Conservation (phyloP, 176 grass and related monocot species). For the Pharus latifolius region DNA sequence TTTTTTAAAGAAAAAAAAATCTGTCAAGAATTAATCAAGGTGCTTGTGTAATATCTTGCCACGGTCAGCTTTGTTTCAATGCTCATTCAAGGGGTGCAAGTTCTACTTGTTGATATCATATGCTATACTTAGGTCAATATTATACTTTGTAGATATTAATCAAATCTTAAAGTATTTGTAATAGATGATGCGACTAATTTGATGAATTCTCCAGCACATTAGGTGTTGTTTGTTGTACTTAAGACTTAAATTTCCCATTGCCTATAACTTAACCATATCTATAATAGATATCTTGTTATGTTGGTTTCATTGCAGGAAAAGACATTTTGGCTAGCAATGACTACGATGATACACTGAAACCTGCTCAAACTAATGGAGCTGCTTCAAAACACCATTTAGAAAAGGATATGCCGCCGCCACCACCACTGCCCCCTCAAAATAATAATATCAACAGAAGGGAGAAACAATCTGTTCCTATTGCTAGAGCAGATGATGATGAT, state of each 20-base stretch:
- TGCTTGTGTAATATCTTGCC: not conserved
- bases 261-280: too few relatives aligned
- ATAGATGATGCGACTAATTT: not conserved
- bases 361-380: slow-evolving; percentile 38
- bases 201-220: too few relatives aligned
- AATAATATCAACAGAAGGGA: slow-evolving; percentile 46
- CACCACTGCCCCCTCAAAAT: slow-evolving; percentile 23
- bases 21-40: not conserved
- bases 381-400: slow-evolving; percentile 39
- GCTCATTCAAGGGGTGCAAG: not conserved
- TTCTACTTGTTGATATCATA: not conserved
- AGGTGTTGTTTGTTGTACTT: too few relatives aligned
- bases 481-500: slow-evolving; percentile 64
- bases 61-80: not conserved
- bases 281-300: not conserved
- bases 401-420: slow-evolving; percentile 50
- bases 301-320: slow-evolving; percentile 34
- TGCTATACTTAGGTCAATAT: not conserved
- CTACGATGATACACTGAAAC: slow-evolving; percentile 43
- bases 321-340: slow-evolving; percentile 43
- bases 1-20: too few relatives aligned
- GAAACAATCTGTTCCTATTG: slow-evolving; percentile 31
- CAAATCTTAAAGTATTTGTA: not conserved
- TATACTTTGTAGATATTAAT: not conserved
- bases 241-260: too few relatives aligned